phyloP scores from a whole-genome alignment of 306 rosid genomes.

The Trichosanthes truncata region DNA sequence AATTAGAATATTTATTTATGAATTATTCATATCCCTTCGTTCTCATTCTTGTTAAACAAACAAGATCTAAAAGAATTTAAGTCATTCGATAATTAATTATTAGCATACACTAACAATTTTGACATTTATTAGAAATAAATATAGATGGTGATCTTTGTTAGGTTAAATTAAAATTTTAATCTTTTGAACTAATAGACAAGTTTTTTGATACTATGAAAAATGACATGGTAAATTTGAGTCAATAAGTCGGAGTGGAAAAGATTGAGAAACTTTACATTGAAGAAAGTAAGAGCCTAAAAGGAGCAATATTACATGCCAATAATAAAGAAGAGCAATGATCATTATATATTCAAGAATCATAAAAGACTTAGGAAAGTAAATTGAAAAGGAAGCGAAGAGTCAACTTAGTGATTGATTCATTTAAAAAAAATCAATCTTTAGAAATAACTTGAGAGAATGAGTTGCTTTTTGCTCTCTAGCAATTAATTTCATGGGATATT shows the following conservation, averaged over 20 bases:
- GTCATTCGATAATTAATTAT: too few relatives aligned
- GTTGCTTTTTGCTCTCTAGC: background rate
- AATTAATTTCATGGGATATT: too few relatives aligned
- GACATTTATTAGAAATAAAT: background rate
- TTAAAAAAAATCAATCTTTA: too few relatives aligned
- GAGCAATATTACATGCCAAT: background rate
- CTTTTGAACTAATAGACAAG: too few relatives aligned
- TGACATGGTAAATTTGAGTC: too few relatives aligned
- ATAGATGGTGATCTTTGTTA: background rate
- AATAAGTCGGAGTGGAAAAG: too few relatives aligned
- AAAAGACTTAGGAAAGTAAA: background rate
- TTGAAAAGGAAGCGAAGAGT: background rate
- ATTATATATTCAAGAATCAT: background rate
- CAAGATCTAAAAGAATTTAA: background rate
- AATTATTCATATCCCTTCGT: background rate
- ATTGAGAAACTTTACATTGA: too few relatives aligned
- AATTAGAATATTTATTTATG: background rate
- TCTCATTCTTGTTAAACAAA: background rate
- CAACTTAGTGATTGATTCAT: background rate
- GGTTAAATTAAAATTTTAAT: background rate
- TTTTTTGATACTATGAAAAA: too few relatives aligned
- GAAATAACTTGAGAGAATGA: background rate
- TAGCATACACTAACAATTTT: background rate
- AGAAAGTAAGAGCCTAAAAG: background rate
- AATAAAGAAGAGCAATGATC: background rate